phyloP scores from a whole-genome alignment of 106 monocot genomes.

The Dactylorhiza incarnata region DNA sequence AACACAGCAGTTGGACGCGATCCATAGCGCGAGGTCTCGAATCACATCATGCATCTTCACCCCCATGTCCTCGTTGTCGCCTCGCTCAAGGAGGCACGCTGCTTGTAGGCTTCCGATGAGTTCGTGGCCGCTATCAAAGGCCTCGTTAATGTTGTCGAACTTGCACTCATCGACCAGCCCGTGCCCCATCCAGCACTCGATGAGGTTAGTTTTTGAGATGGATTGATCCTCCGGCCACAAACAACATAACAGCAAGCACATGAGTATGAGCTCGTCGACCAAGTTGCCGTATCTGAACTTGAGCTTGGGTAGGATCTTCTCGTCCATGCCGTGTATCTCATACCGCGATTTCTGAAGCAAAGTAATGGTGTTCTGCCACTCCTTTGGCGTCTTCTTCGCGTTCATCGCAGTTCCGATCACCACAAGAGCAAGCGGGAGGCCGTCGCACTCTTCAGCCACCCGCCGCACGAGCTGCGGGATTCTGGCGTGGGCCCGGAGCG shows the following conservation, averaged over 20 bases:
- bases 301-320: slow-evolving; percentile 4
- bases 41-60: slow-evolving; percentile 33
- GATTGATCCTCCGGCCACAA: slow-evolving; percentile 18
- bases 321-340: slow-evolving; percentile 1
- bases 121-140: slow-evolving; percentile 8
- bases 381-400: not conserved
- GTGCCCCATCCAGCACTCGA: slow-evolving; percentile 29
- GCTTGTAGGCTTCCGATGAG: slow-evolving; percentile 8
- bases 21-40: slow-evolving; percentile 17
- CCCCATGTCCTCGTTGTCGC: not conserved
- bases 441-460: slow-evolving; percentile 17
- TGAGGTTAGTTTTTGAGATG: slow-evolving; percentile 10
- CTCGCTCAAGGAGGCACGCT: slow-evolving; percentile 13
- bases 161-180: slow-evolving; percentile 12
- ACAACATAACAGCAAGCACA: slow-evolving; percentile 24
- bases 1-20: not conserved
- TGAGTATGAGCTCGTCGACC: not conserved
- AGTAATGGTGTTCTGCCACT: slow-evolving; percentile 3
- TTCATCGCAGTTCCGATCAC: slow-evolving; percentile 20
- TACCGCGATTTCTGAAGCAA: not conserved
- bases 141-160: slow-evolving; percentile 2
- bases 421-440: slow-evolving; percentile 35
- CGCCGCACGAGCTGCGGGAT: slow-evolving; percentile 11
- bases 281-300: slow-evolving; percentile 33
- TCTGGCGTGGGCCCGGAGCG: not conserved